Base-by-base conservation (phyloP, 2,329 filamentous ascomycete genomes). In the Penicillium polonicum region DNA sequence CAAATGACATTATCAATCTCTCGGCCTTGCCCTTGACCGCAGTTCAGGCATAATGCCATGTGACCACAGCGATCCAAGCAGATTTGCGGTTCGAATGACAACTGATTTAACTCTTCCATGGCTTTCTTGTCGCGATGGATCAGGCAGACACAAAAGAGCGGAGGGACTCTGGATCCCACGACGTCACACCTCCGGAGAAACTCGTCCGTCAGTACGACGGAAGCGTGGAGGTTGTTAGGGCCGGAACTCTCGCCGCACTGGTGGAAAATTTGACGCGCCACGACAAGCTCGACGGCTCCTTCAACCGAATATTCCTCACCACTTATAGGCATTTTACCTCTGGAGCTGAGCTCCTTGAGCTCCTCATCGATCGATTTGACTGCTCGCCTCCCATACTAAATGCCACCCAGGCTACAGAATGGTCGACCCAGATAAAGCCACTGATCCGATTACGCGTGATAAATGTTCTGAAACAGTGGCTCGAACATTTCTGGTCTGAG, bases 401-500 rank as follows among this genome's bases (percentile, higher is more conserved):
- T 3, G 82, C 84, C 52, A 74, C 81, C 13, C 90, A 96, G 60
- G 89, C 88, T 61, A 88, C 94, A 39, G 78, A 83, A 8, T 97
- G 92, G 93, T 85, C 88, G 41, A 89, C 93, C 69, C 86, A 87
- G 70, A 97, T 96, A 77, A 91, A 96, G 73, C 95, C 93, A 69
- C 87, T 90, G 7, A 95, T 96, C 56, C 85, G 91, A 25, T 91
- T 97, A 76, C 86, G 93, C 36, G 91, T 97, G 2, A 90, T 97
- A 62, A 97, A 97, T 70, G 96, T 96, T 60, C 78, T 97, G 41
- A 96, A 95, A 80, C 92, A 86, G 75, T 97, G 93, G 93, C 91
- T 97, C 63, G 92, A 96, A 70, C 91, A 88, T 66, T 97, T 93
- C 74, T 97, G 93, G 93, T 93, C 95, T 88, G 93, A 97, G 71